These are phyloP conservation scores for Venturia pyrina DNA, from an alignment of 2,329 filamentous ascomycete genomes.

Conservation along the genomic window DNA sequence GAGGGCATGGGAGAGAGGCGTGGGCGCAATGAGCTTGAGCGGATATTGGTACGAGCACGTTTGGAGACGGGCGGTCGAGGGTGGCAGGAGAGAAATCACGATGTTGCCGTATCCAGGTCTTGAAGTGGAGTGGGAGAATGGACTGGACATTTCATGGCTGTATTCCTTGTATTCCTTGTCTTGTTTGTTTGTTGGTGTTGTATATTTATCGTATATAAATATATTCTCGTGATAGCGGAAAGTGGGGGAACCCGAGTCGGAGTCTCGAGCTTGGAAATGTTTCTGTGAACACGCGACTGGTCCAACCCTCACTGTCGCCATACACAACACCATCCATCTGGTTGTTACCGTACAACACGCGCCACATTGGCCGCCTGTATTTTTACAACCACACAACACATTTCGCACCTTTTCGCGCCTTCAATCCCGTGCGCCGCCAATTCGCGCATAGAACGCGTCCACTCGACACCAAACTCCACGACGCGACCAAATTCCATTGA, in stretches of 20 bases:
- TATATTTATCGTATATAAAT: no score
- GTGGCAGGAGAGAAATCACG: constrained; percentile 61
- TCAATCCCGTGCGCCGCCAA: not conserved
- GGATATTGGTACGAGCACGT: constrained; percentile 85
- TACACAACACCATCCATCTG: not conserved
- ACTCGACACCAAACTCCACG: not conserved
- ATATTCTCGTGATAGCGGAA: not conserved
- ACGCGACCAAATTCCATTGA: not conserved
- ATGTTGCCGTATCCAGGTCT: constrained; percentile 70
- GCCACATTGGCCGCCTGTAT: not conserved
- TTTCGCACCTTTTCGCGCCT: not conserved
- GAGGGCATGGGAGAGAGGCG: constrained; percentile 49
- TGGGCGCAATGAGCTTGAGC: constrained; percentile 81
- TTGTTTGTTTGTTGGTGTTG: not conserved
- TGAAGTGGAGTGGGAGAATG: constrained; percentile 66
- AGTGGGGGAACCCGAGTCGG: not conserved
- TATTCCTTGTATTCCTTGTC: not conserved
- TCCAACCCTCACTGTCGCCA: not conserved
- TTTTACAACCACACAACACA: not conserved
- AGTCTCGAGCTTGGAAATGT: not conserved
- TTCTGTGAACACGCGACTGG: not conserved
- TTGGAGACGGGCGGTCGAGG: constrained; percentile 59
- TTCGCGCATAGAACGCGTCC: not conserved
- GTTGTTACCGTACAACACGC: not conserved
- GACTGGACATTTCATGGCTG: constrained; percentile 40